Percentiles rank a stretch among this genome's conserved stretches.
Conservation (phyloP, 257 asterid species). For the Craterostigma plantagineum region DNA sequence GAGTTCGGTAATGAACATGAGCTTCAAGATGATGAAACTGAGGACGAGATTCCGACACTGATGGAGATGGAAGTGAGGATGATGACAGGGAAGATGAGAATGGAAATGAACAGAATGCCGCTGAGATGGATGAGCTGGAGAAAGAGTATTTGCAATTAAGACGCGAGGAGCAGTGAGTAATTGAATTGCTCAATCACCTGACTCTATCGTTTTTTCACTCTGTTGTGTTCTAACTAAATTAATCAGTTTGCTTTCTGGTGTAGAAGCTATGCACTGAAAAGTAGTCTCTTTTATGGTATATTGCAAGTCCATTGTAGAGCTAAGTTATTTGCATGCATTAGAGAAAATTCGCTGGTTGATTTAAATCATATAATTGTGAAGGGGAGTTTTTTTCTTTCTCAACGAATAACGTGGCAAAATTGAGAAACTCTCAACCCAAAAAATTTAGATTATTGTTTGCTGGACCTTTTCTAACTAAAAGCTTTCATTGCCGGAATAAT, state of each 20-base stretch:
- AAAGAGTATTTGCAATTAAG: constrained; percentile 48
- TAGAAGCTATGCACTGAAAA: too few relatives aligned
- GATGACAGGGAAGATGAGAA: constrained; percentile 12
- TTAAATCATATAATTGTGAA: too few relatives aligned
- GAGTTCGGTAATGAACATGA: neutral
- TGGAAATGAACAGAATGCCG: constrained; percentile 14
- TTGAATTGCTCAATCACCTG: neutral
- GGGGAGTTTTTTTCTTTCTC: too few relatives aligned
- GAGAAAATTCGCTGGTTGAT: too few relatives aligned
- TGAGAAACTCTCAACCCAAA: too few relatives aligned
- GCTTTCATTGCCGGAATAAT: neutral
- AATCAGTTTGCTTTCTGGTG: too few relatives aligned
- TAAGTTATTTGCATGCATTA: too few relatives aligned
- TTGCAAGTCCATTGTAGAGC: too few relatives aligned
- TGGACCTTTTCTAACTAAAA: neutral
- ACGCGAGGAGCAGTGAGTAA: constrained; percentile 58
- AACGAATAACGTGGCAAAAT: too few relatives aligned
- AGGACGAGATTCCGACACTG: constrained; percentile 10
- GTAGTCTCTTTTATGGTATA: too few relatives aligned
- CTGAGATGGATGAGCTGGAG: constrained; percentile 59
- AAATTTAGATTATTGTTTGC: neutral
- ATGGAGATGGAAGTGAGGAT: constrained; percentile 18
- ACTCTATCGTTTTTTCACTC: neutral
- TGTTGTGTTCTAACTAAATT: neutral
- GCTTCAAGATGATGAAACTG: neutral